Evolutionary conservation across 2,329 filamentous ascomycete genomes (phyloP).

Genomic region (Dendrostoma leiphaemia): DNA sequence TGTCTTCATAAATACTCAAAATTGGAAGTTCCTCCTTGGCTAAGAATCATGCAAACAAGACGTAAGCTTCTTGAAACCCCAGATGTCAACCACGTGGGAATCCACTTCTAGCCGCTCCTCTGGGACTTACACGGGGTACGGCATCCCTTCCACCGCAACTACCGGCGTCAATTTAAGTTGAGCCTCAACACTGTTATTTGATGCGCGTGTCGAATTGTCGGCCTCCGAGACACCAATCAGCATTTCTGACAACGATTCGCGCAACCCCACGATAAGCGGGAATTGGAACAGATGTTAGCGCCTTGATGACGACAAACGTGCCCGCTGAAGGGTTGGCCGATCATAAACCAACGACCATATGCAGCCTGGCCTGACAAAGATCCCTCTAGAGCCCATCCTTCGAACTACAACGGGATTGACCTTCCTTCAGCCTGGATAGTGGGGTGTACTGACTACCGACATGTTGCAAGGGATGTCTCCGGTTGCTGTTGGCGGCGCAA

Average conservation of each 20-base stretch:
- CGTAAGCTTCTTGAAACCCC: not conserved
- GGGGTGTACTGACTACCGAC: not conserved
- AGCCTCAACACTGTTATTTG: not conserved
- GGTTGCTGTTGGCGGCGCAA: not conserved
- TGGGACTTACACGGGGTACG: too few species aligned
- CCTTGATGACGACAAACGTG: not conserved
- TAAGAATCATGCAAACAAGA: not conserved
- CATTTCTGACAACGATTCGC: not conserved
- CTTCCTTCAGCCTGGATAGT: not conserved
- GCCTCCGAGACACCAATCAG: constrained; percentile 2
- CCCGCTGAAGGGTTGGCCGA: not conserved
- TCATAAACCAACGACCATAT: not conserved
- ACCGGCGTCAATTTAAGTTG: not conserved
- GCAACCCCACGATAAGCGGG: not conserved
- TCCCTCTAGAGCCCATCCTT: not conserved
- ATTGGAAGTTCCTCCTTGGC: too few species aligned
- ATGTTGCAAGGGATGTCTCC: not conserved
- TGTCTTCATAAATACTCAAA: too few species aligned
- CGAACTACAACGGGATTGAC: too few species aligned
- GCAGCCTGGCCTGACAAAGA: not conserved
- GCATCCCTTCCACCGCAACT: too few species aligned
- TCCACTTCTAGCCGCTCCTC: too few species aligned
- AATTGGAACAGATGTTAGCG: not conserved
- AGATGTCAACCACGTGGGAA: not conserved
- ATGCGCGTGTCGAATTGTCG: too few species aligned